Evolutionary conservation across 116 monocot species (phyloP).

Genomic region (Iris pallida): DNA sequence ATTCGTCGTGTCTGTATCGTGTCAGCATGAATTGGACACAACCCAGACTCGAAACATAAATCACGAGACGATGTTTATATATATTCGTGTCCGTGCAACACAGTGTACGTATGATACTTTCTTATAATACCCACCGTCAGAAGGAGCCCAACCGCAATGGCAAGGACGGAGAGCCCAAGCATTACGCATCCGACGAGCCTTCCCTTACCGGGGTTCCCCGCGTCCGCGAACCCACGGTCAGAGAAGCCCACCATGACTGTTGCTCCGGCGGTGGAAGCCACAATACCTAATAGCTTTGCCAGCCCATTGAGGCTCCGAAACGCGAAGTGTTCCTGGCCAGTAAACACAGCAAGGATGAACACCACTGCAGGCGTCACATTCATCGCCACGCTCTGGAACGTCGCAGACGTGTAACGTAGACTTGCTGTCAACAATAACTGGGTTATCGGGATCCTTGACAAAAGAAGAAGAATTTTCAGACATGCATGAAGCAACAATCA

Average conservation of each 20-base stretch:
- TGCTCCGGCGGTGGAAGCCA: conserved; percentile 30
- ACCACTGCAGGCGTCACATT: conserved; percentile 35
- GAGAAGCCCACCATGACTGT: conserved; percentile 24
- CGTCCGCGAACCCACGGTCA: background rate
- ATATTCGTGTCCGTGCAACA: too few relatives aligned
- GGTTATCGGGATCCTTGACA: conserved; percentile 22
- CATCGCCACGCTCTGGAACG: conserved; percentile 31
- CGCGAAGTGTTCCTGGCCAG: conserved; percentile 23
- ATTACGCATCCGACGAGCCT: conserved; percentile 28
- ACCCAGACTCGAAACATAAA: too few relatives aligned
- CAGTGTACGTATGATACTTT: too few relatives aligned
- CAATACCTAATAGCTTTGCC: conserved; percentile 40
- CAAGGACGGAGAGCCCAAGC: conserved; percentile 24
- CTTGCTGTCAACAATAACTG: conserved; percentile 37
- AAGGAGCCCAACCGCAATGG: conserved; percentile 3
- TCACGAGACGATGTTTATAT: too few relatives aligned
- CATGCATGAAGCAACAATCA: too few relatives aligned
- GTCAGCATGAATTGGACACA: too few relatives aligned
- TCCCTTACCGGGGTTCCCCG: background rate
- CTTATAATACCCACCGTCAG: conserved; percentile 20
- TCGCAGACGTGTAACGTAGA: conserved; percentile 38
- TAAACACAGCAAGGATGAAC: conserved; percentile 34
- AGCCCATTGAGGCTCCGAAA: conserved; percentile 19
- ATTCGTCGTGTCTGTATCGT: too few relatives aligned
- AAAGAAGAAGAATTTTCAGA: background rate